phyloP scores from a whole-genome alignment of 441 rosid species.

The Heliophila coronopifolia region DNA sequence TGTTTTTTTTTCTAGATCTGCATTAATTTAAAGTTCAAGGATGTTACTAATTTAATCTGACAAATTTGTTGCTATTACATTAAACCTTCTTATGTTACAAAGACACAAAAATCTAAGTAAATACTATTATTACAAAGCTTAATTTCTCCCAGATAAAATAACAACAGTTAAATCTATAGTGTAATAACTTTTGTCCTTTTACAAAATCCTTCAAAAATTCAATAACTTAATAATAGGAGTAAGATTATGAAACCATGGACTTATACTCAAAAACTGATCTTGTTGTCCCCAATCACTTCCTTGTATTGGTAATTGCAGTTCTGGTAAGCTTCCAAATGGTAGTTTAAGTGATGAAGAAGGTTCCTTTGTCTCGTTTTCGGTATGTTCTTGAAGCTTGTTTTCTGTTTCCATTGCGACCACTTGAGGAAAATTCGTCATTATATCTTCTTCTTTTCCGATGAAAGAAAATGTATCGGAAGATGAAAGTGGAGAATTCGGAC shows the following conservation, averaged over 20 bases:
- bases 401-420: conserved; percentile 38
- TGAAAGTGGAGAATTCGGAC: conserved; percentile 39
- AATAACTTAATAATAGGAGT: conserved; percentile 50
- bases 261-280: conserved; percentile 49
- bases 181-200: no score
- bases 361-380: conserved; percentile 18
- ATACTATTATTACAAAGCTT: no score
- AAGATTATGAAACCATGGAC: conserved; percentile 77
- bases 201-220: no score
- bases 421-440: conserved; percentile 17
- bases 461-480: conserved; percentile 44
- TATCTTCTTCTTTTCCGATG: conserved; percentile 35
- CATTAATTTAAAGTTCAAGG: no score
- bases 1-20: no score
- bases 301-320: conserved; percentile 61
- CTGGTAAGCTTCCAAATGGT: conserved; percentile 48
- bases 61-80: no score
- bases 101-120: no score
- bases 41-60: no score
- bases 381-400: conserved; percentile 26
- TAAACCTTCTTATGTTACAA: no score
- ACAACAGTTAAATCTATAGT: no score
- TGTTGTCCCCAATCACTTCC: conserved; percentile 63
- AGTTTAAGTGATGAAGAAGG: conserved; percentile 34
- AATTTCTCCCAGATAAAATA: no score